Conservation (phyloP, 73 alveolate genomes). For the Durusdinium trenchii region DNA sequence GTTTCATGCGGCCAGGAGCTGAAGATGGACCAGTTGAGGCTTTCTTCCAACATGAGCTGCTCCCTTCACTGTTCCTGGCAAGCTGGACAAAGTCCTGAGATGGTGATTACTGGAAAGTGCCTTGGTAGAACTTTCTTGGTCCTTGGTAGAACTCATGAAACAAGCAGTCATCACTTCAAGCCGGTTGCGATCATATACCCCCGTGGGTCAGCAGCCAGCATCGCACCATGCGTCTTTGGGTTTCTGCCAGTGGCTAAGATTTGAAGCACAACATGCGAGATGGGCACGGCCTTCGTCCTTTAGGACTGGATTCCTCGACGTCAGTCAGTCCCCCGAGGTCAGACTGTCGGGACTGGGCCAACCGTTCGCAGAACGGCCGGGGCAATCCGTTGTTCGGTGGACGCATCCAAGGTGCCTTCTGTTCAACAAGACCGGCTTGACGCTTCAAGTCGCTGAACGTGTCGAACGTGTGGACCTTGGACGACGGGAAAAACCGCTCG, state of each 20-base stretch:
- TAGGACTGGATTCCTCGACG: too few relatives aligned
- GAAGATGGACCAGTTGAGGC: slow-evolving; percentile 46
- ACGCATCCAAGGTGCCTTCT: slow-evolving; percentile 44
- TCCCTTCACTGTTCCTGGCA: slow-evolving; percentile 49
- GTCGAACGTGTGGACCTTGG: neutral
- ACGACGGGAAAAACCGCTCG: neutral
- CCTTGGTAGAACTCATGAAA: too few relatives aligned
- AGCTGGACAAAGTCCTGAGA: slow-evolving; percentile 33
- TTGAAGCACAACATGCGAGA: too few relatives aligned
- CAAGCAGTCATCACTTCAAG: too few relatives aligned
- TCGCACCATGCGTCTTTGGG: too few relatives aligned
- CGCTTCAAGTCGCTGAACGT: slow-evolving; percentile 21
- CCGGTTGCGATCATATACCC: too few relatives aligned
- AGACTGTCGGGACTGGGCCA: neutral
- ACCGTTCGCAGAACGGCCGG: neutral
- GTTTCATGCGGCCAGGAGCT: neutral
- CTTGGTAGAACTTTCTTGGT: neutral
- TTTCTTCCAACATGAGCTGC: neutral
- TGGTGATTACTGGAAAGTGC: slow-evolving; percentile 35
- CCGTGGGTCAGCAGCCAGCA: too few relatives aligned
- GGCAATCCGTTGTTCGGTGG: neutral
- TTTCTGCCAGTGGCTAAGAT: too few relatives aligned
- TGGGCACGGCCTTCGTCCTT: too few relatives aligned
- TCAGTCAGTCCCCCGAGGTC: too few relatives aligned
- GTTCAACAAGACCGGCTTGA: slow-evolving; percentile 58